Evolutionary conservation across 768 basidiomycete species (phyloP).

Genomic region (Lactarius psammicola): DNA sequence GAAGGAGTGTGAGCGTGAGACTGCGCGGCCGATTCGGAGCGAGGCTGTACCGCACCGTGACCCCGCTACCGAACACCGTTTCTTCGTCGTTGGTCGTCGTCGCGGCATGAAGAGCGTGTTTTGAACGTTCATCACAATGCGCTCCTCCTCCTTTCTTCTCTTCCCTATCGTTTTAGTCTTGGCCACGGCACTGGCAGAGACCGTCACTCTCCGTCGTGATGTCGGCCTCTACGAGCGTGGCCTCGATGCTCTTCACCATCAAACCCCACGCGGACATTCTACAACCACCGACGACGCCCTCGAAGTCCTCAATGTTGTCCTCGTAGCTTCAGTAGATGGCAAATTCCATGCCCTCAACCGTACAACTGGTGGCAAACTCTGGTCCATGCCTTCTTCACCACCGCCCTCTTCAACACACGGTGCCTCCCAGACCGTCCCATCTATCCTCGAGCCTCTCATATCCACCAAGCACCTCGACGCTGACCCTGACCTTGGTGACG

Average conservation of each 20-base stretch:
- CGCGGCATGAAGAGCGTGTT: not conserved
- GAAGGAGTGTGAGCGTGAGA: not conserved
- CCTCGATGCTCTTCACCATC: conserved; percentile 22
- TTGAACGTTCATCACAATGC: conserved; percentile 20
- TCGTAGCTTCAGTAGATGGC: conserved; percentile 92
- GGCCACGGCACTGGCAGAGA: conserved; percentile 32
- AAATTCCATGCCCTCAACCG: conserved; percentile 92
- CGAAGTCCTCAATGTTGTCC: conserved; percentile 75
- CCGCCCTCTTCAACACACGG: conserved; percentile 35
- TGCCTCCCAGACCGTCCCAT: conserved; percentile 35
- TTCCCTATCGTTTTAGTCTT: conserved; percentile 28
- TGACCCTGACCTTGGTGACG: conserved; percentile 58
- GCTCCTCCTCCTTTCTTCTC: conserved; percentile 24
- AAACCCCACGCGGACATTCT: conserved; percentile 22
- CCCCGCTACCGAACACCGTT: not conserved
- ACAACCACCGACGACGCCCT: conserved; percentile 42
- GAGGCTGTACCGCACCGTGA: not conserved
- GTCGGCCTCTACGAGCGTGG: not conserved
- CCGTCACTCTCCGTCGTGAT: conserved; percentile 31
- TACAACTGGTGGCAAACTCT: conserved; percentile 74
- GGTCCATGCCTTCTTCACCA: conserved; percentile 79
- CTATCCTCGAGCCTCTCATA: conserved; percentile 69
- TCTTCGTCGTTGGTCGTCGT: not conserved
- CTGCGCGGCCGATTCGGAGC: not conserved
- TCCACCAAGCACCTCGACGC: conserved; percentile 62